Percentiles rank a stretch among this genome's conserved stretches.
These are phyloP conservation scores for Wickerhamomyces sp. DNA, from an alignment of 1,139 yeast genomes.

Conservation along the genomic window DNA sequence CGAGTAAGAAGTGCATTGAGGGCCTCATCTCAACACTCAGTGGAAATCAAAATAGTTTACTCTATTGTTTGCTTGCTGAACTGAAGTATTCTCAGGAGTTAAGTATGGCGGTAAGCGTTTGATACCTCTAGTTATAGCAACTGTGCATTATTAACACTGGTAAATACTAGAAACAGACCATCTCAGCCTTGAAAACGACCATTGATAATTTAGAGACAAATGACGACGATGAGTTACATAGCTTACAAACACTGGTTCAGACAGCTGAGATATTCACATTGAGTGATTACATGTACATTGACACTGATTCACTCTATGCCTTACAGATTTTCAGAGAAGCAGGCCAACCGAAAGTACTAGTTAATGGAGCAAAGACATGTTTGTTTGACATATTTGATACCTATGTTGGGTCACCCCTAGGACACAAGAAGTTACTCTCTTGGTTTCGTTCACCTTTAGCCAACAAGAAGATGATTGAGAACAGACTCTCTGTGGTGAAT, in stretches of 20 bases:
- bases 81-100: conserved; percentile 1
- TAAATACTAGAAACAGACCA: background rate
- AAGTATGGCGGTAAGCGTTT: conserved; percentile 2
- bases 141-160: background rate
- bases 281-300: conserved; percentile 11
- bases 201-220: background rate
- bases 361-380: conserved; percentile 1
- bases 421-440: conserved; percentile 24
- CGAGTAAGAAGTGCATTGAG: background rate
- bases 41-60: background rate
- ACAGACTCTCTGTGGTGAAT: conserved; percentile 27
- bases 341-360: background rate
- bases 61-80: conserved; percentile 1
- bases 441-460: conserved; percentile 31
- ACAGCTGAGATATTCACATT: conserved; percentile 1
- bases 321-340: conserved; percentile 9
- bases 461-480: conserved; percentile 20
- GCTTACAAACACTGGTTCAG: background rate
- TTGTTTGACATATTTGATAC: conserved; percentile 11
- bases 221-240: background rate
- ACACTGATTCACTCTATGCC: conserved; percentile 11
- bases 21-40: background rate
- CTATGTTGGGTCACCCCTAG: conserved; percentile 26
- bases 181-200: background rate
- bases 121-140: background rate